phyloP scores from a whole-genome alignment of 768 basidiomycete species.

The Trametes cingulata region DNA sequence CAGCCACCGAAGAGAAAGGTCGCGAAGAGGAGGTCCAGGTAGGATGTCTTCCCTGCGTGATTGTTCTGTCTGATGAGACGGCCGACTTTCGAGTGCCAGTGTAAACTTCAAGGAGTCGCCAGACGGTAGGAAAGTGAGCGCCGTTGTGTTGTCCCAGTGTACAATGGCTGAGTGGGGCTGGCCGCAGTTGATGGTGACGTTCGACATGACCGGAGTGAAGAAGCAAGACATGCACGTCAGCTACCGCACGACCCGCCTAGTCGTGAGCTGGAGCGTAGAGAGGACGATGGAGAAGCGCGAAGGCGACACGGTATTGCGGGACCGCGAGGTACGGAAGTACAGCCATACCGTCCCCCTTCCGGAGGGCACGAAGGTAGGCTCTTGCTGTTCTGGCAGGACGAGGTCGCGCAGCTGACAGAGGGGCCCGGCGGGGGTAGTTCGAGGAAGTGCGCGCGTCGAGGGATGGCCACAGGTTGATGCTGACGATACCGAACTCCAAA shows the following conservation, averaged over 20 bases:
- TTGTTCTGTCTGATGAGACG: not conserved
- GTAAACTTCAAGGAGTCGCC: constrained; percentile 70
- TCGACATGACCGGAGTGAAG: constrained; percentile 66
- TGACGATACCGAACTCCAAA: constrained; percentile 57
- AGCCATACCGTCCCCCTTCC: constrained; percentile 71
- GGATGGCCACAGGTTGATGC: constrained; percentile 57
- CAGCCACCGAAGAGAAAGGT: constrained; percentile 37
- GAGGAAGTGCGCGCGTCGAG: constrained; percentile 72
- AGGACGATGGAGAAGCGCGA: constrained; percentile 65
- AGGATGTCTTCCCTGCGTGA: constrained; percentile 26
- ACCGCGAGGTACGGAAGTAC: constrained; percentile 62
- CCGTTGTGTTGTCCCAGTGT: not conserved
- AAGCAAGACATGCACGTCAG: constrained; percentile 79
- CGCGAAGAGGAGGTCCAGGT: constrained; percentile 69
- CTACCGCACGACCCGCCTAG: constrained; percentile 59
- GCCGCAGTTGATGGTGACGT: constrained; percentile 59
- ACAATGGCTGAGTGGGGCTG: not conserved
- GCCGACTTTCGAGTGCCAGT: constrained; percentile 35
- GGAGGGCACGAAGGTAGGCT: constrained; percentile 54
- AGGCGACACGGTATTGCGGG: constrained; percentile 58
- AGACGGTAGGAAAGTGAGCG: constrained; percentile 55
- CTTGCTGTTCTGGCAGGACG: not conserved
- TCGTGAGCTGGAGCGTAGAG: constrained; percentile 66
- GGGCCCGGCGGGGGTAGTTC: constrained; percentile 51
- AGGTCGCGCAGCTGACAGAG: not conserved